Evolutionary conservation across 805 yeast genomes (phyloP).

Genomic region (Groenewaldozyma tartarivorans): DNA sequence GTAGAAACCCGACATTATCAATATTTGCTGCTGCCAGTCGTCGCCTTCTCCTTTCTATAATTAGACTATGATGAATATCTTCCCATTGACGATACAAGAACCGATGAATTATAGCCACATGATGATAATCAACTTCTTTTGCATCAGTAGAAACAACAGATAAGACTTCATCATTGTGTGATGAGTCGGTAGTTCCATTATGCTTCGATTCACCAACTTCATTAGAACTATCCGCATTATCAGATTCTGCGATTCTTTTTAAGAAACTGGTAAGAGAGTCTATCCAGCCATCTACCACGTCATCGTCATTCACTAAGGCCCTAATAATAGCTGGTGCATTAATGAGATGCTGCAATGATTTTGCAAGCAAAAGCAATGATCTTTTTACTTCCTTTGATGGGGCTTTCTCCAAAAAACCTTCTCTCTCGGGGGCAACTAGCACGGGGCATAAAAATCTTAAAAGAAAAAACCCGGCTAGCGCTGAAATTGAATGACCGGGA

Average conservation of each 20-base stretch:
- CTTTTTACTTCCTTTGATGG: slow-evolving; percentile 16
- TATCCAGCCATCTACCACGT: neutral
- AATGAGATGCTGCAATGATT: slow-evolving; percentile 24
- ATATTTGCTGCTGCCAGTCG: slow-evolving; percentile 5
- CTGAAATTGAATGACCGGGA: slow-evolving; percentile 52
- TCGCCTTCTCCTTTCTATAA: slow-evolving; percentile 15
- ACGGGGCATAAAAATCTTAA: slow-evolving; percentile 73
- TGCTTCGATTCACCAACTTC: neutral
- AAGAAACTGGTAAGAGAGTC: neutral
- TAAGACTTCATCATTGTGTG: too few relatives aligned
- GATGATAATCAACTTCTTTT: slow-evolving; percentile 7
- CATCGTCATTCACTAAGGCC: neutral
- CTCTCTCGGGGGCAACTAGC: slow-evolving; percentile 66
- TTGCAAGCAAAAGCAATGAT: slow-evolving; percentile 20
- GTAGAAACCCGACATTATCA: neutral
- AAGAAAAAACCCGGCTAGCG: slow-evolving; percentile 77
- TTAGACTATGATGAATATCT: slow-evolving; percentile 20
- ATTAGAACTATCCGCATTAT: neutral
- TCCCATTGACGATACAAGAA: slow-evolving; percentile 43
- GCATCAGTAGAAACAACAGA: slow-evolving; percentile 8
- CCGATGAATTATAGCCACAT: slow-evolving; percentile 35
- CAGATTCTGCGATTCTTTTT: neutral
- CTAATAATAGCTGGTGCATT: slow-evolving; percentile 4
- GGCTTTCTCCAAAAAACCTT: slow-evolving; percentile 17
- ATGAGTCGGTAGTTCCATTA: slow-evolving; percentile 9